phyloP scores from a whole-genome alignment of 306 rosid genomes.

The Medicago lupulina region DNA sequence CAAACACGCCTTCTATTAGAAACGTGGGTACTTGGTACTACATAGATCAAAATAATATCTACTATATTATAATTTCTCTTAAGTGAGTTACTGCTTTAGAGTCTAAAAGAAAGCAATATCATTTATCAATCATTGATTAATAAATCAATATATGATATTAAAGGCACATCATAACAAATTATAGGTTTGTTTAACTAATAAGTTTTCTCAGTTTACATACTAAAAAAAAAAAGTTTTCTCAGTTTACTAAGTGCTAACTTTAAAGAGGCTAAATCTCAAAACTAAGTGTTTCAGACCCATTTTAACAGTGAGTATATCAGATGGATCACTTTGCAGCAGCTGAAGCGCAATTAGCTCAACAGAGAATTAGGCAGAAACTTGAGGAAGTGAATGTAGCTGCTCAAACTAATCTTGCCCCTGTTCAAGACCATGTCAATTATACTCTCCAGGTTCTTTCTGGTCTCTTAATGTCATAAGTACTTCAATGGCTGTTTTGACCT shows the following conservation, averaged over 20 bases:
- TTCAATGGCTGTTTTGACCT: conserved; percentile 29
- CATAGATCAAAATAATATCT: neutral
- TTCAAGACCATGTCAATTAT: conserved; percentile 94
- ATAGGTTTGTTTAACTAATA: neutral
- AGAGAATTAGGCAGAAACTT: conserved; percentile 74
- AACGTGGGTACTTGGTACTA: neutral
- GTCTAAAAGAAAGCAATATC: neutral
- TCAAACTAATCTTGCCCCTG: conserved; percentile 66
- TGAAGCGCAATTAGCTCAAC: conserved; percentile 77
- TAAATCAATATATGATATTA: neutral
- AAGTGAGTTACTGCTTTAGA: neutral
- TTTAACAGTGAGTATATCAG: conserved; percentile 39
- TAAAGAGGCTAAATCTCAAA: neutral
- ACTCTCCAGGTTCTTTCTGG: conserved; percentile 75
- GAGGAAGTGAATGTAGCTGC: conserved; percentile 84
- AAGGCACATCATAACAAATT: neutral
- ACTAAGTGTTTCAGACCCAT: conserved; percentile 23
- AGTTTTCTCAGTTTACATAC: neutral
- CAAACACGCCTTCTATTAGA: neutral
- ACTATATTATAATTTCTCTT: neutral
- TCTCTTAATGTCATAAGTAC: neutral
- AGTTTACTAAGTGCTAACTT: neutral
- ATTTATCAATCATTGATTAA: neutral
- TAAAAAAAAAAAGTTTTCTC: neutral
- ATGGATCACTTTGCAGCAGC: conserved; percentile 71